Conservation (phyloP, 192 early-diverging fungal genomes). For the Dispira parvispora region DNA sequence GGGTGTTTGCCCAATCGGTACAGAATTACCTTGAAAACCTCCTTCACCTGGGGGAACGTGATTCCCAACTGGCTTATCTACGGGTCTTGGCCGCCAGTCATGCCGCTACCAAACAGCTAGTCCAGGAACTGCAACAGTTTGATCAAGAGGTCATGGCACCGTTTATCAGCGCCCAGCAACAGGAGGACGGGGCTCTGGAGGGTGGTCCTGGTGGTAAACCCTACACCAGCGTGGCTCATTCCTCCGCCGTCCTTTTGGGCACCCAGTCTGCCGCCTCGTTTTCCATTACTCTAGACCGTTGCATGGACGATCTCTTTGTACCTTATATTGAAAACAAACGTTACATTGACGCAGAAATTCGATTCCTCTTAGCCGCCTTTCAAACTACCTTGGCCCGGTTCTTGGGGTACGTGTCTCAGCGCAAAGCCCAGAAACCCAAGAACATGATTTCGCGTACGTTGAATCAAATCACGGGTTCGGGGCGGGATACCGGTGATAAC, state of each 20-base stretch:
- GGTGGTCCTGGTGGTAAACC: neutral
- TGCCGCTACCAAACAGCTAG: constrained; percentile 48
- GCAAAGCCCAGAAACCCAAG: constrained; percentile 19
- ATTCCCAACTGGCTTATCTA: constrained; percentile 65
- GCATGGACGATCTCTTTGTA: constrained; percentile 88
- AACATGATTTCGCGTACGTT: constrained; percentile 27
- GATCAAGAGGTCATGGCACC: constrained; percentile 43
- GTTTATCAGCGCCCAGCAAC: constrained; percentile 17
- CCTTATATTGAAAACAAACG: constrained; percentile 80
- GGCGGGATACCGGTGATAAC: neutral
- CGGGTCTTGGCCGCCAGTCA: constrained; percentile 58
- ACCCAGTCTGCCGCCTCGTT: constrained; percentile 28
- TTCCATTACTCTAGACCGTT: constrained; percentile 64
- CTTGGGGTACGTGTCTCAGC: constrained; percentile 22
- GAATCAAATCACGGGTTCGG: constrained; percentile 19
- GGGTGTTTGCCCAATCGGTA: constrained; percentile 92
- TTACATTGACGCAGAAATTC: constrained; percentile 64
- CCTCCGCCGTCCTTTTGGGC: constrained; percentile 6
- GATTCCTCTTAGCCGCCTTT: constrained; percentile 51
- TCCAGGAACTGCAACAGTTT: constrained; percentile 62
- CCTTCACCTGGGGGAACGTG: constrained; percentile 45
- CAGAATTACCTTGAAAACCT: constrained; percentile 76
- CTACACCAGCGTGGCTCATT: neutral
- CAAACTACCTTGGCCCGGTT: constrained; percentile 30
- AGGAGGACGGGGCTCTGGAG: neutral